These are phyloP conservation scores for Aschersonia sp. DNA, from an alignment of 2,329 filamentous ascomycete genomes.

Conservation along the genomic window DNA sequence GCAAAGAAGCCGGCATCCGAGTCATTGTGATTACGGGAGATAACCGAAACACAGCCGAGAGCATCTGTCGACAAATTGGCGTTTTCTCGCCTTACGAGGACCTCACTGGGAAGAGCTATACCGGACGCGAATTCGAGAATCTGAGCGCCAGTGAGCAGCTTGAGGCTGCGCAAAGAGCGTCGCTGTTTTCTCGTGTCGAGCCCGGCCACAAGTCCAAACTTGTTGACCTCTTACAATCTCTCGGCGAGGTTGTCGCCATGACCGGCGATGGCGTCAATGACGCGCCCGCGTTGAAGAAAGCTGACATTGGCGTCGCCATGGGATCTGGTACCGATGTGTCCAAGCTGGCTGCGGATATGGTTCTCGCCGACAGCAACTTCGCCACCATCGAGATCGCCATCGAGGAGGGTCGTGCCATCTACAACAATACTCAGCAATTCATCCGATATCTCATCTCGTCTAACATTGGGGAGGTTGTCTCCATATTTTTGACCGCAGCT, in stretches of 20 bases:
- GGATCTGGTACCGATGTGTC: conserved; percentile 94
- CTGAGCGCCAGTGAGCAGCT: conserved; percentile 68
- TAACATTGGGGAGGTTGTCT: conserved; percentile 98
- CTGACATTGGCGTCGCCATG: conserved; percentile 98
- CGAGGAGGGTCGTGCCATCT: conserved; percentile 94
- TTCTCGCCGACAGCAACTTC: conserved; percentile 96
- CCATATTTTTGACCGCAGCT: conserved; percentile 94
- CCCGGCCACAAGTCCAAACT: conserved; percentile 95
- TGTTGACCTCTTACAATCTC: conserved; percentile 86
- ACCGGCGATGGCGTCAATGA: conserved; percentile 98
- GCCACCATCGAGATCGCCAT: conserved; percentile 93
- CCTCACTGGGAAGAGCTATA: conserved; percentile 83
- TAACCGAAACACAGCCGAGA: conserved; percentile 94
- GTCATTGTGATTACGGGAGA: conserved; percentile 98
- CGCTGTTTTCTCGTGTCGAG: conserved; percentile 90
- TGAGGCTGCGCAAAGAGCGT: conserved; percentile 70
- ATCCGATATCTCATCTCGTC: conserved; percentile 98
- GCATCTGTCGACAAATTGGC: conserved; percentile 93
- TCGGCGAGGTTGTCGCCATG: conserved; percentile 95
- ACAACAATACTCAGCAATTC: conserved; percentile 99
- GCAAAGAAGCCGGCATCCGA: conserved; percentile 84
- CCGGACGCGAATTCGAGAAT: conserved; percentile 86
- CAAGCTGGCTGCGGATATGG: conserved; percentile 95
- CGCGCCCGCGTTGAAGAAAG: conserved; percentile 93
- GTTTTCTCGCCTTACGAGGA: conserved; percentile 76